Conservation (phyloP, 2,329 filamentous ascomycete species). For the Penicillium brevicompactum region DNA sequence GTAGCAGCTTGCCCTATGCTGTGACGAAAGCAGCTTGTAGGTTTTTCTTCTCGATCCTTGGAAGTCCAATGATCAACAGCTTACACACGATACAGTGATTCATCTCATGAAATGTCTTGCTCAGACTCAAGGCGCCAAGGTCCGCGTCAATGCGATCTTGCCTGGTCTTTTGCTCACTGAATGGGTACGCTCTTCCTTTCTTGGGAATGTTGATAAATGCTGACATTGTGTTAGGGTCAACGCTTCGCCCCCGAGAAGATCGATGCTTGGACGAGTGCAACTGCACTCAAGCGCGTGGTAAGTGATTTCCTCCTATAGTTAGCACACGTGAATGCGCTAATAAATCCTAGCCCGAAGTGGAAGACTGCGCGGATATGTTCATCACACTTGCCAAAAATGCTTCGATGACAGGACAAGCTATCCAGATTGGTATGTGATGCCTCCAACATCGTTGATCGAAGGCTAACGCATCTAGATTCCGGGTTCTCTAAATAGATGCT, state of each 20-base stretch:
- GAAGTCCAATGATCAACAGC: background rate
- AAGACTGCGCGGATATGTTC: slow-evolving; percentile 46
- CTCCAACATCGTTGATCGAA: slow-evolving; percentile 6
- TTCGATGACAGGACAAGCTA: slow-evolving; percentile 50
- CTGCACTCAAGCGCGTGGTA: slow-evolving; percentile 62
- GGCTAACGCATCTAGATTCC: slow-evolving; percentile 28
- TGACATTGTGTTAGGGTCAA: slow-evolving; percentile 47
- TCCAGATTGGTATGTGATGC: slow-evolving; percentile 43
- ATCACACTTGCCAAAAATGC: slow-evolving; percentile 46
- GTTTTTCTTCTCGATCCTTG: slow-evolving; percentile 9
- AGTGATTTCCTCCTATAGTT: slow-evolving; percentile 18
- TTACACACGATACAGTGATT: slow-evolving; percentile 45
- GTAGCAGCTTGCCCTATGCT: slow-evolving; percentile 69
- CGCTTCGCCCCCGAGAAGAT: slow-evolving; percentile 62
- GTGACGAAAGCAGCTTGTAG: slow-evolving; percentile 74
- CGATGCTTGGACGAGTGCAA: slow-evolving; percentile 55
- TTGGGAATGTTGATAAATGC: background rate
- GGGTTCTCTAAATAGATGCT: slow-evolving; percentile 28
- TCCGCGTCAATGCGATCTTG: slow-evolving; percentile 65
- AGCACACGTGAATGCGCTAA: background rate
- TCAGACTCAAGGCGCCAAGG: slow-evolving; percentile 61
- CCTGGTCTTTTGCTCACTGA: slow-evolving; percentile 69
- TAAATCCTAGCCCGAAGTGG: slow-evolving; percentile 39
- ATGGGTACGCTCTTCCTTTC: slow-evolving; percentile 52
- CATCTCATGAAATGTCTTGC: slow-evolving; percentile 69